Base-by-base conservation (phyloP, 805 yeast genomes). In the Ogataea zsoltii region DNA sequence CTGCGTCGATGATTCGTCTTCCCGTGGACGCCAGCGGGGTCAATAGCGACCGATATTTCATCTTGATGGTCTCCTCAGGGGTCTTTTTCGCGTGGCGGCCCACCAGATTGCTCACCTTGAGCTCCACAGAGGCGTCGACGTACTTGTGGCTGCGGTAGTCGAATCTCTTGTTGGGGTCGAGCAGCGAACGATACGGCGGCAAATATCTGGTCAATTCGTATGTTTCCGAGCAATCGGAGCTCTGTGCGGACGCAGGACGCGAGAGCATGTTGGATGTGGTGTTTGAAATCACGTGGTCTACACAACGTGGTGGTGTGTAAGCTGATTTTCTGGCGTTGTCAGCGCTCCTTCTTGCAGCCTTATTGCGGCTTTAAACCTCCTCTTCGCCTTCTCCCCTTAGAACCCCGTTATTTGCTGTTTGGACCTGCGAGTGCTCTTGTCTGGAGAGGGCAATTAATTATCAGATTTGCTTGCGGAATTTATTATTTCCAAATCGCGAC, bases 111-210 rank as follows among this genome's bases (percentile, higher is more conserved):
- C 44, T 34, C 32, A 47, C 42, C 13, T 55, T 50, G 32, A 56
- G 52, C 14, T 54, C 55, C 2, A 51, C 55, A 9, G 54, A 50
- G 2, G 54, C 44, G 42, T 62, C 66, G 4, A 66, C 51, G 33
- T 74, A 66, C 34, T 67, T 58, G 50, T 74, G 81, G 4, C 75
- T 69, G 40, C 66, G 62, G 58, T 79, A 79, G 56, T 79, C 83
- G 55, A 76, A 79, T 16, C 70, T 64, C 10, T 72, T 71, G 40
- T 63, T 65, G 1, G 83, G 83, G 33, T 69, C 71, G 21, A 79
- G 60, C 21, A 79, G 65, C 4, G 82, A 77, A 34, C 82, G 66
- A 57, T 79, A 79, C 2, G 82, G 76, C 7, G 81, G 81, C 19
- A 77, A 62, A 55, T 71, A 68, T 16, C 54, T 39, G 28, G 54